These are phyloP conservation scores for Oldenlandia corymbosa DNA, from an alignment of 257 asterid genomes.

Conservation along the genomic window DNA sequence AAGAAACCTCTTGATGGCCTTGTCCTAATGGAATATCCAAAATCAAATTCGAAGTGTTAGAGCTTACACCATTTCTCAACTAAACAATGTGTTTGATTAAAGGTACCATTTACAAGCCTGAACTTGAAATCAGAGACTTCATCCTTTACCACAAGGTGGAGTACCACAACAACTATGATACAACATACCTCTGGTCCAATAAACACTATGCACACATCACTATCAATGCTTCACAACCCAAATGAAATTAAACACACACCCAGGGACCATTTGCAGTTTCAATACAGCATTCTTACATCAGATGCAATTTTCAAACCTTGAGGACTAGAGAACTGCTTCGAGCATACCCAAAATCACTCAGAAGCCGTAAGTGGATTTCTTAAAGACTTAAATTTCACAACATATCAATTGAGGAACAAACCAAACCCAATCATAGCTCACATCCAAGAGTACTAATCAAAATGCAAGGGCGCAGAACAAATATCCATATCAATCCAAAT, in stretches of 20 bases:
- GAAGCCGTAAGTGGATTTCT: not conserved
- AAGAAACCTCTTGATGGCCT: slow-evolving; percentile 80
- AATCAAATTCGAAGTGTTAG: not conserved
- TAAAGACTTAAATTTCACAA: no score
- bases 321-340: not conserved
- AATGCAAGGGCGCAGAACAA: not conserved
- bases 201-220: no score
- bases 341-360: not conserved
- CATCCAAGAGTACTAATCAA: not conserved
- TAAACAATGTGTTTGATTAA: not conserved
- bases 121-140: no score
- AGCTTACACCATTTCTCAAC: not conserved
- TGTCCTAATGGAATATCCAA: slow-evolving; percentile 39
- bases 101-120: no score
- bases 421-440: not conserved
- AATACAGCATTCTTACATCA: no score
- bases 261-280: no score
- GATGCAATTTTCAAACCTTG: not conserved
- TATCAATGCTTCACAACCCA: no score
- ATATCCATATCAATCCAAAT: not conserved
- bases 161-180: no score
- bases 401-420: no score
- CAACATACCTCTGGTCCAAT: no score
- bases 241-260: no score
- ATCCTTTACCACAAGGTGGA: no score